Evolutionary conservation across 2,329 filamentous ascomycete genomes (phyloP), one percentile per base, ranked within the genome.

Genomic region (Diaporthe velutina): DNA sequence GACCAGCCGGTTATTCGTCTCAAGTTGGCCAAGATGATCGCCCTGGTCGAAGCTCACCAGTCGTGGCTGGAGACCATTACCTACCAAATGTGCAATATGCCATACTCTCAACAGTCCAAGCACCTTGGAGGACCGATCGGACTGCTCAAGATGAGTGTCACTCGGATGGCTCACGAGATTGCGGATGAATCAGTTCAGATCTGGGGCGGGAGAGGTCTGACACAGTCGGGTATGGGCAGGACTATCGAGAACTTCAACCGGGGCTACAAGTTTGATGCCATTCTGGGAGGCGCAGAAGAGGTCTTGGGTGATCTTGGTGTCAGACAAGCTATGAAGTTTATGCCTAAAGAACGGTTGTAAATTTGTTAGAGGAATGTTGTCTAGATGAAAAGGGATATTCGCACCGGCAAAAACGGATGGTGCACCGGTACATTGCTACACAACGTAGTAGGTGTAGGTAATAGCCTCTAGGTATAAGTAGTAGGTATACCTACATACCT

Each of bases 1-100:
- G 92, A 95, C 80, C 94, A 97, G 80, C 94, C 95, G 33, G 94
- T 95, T 58, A 96, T 97, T 79, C 90, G 93, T 28, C 92, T 94
- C 80, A 97, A 97, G 91, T 90, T 97, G 74, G 95, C 95, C 76
- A 94, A 94, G 82, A 97, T 97, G 94, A 97, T 97, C 78, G 91
- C 93, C 6, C 91, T 94, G 67, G 90, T 92, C 78, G 95, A 98
- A 83, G 89, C 93, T n/a, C 93, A 94, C 84, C 95, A 97, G 83
- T 90, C 94, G 28, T 97, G 94, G 94, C 90, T 97, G 66, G 95
- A 97, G 83, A 91, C 90, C 55, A 92, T 97, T 80, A 95, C 94
- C 28, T 95, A 95, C 86, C 95, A 97, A 82, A 97, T 97, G 95
- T 93, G 90, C 86, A 88, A 95, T 82, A 95, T 97, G 93, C 90